phyloP scores from a whole-genome alignment of 352 stramenopile genomes.

The Halophytophthora batemanensis region DNA sequence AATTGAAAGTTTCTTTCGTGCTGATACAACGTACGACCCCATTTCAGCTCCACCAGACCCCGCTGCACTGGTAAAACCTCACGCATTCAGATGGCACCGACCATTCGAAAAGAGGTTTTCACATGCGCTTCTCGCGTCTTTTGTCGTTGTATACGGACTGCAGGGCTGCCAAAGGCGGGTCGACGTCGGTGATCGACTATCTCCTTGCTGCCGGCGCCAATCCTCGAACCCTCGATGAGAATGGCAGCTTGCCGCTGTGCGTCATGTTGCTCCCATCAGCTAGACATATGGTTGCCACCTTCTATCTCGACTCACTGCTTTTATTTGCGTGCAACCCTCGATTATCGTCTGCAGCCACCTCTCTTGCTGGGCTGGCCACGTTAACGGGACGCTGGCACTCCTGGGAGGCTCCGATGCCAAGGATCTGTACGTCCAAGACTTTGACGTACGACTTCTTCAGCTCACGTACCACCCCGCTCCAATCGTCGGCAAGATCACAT shows the following conservation, averaged over 20 bases:
- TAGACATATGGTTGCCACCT: too few relatives aligned
- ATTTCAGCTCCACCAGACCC: constrained; percentile 57
- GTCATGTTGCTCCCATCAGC: neutral
- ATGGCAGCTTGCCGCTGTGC: constrained; percentile 67
- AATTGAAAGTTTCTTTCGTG: neutral
- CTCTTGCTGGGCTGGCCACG: constrained; percentile 64
- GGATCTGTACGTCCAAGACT: constrained; percentile 69
- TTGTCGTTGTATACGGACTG: neutral
- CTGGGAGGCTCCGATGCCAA: constrained; percentile 44
- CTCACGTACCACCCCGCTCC: too few relatives aligned
- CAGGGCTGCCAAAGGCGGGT: constrained; percentile 71
- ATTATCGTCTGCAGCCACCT: constrained; percentile 38
- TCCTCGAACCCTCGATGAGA: constrained; percentile 55
- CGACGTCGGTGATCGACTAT: constrained; percentile 45
- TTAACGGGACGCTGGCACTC: constrained; percentile 47
- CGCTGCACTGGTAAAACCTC: constrained; percentile 52
- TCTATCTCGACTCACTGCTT: too few relatives aligned
- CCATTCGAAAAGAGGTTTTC: neutral
- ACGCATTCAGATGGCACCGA: neutral
- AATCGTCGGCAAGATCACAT: too few relatives aligned
- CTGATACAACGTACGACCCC: too few relatives aligned
- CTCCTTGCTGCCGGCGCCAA: constrained; percentile 48
- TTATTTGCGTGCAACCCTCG: too few relatives aligned
- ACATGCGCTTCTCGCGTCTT: neutral
- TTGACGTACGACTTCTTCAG: constrained; percentile 31